Conservation (phyloP, 176 grass and related monocot genomes). For the Phragmites australis region DNA sequence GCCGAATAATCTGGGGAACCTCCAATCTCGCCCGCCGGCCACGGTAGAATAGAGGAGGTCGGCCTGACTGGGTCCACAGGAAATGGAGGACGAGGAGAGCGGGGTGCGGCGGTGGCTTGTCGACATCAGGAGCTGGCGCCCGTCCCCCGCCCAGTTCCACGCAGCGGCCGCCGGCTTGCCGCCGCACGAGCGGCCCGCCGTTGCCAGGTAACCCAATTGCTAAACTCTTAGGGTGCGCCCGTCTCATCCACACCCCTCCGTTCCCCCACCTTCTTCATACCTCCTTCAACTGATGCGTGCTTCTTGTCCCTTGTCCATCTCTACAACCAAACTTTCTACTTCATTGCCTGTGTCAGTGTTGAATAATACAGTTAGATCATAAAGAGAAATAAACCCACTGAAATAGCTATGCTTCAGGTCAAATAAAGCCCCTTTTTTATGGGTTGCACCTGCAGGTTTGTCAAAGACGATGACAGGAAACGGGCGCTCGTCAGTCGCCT, state of each 20-base stretch:
- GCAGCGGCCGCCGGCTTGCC: slow-evolving; percentile 50
- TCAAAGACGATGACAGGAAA: slow-evolving; percentile 71
- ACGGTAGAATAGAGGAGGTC: too few relatives aligned
- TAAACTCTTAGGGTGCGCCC: background rate
- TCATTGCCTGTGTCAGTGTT: background rate
- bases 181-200: slow-evolving; percentile 38
- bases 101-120: slow-evolving; percentile 64
- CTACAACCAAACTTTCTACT: background rate
- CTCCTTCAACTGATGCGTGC: background rate
- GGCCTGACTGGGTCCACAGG: too few relatives aligned
- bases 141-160: slow-evolving; percentile 47
- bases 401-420: background rate
- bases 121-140: slow-evolving; percentile 59
- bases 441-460: slow-evolving; percentile 50
- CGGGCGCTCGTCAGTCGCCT: slow-evolving; percentile 73
- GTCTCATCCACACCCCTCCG: background rate
- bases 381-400: too few relatives aligned
- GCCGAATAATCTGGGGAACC: background rate
- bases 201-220: slow-evolving; percentile 42
- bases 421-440: background rate
- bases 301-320: background rate
- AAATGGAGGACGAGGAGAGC: background rate
- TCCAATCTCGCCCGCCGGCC: background rate
- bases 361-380: too few relatives aligned
- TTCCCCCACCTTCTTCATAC: background rate